A percentile compares a stretch with the other conserved stretches of the same genome.
These are phyloP conservation scores for Priceomyces fermenticarens DNA, from an alignment of 805 yeast genomes.

Conservation along the genomic window DNA sequence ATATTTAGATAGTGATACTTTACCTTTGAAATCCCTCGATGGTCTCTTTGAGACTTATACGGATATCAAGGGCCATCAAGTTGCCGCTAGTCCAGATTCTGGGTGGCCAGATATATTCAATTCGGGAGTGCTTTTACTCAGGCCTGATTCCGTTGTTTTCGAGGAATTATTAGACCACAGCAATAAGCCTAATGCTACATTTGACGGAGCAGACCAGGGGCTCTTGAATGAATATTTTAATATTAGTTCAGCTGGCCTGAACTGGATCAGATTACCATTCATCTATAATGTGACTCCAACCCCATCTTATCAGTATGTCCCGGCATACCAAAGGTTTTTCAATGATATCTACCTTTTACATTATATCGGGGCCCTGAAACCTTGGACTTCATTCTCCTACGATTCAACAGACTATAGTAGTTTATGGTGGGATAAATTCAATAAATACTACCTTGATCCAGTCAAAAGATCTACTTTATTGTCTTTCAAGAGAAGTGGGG, in stretches of 20 bases:
- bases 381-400: conserved; percentile 39
- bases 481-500: conserved; percentile 16
- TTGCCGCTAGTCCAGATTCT: conserved; percentile 70
- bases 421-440: conserved; percentile 42
- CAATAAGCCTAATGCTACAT: conserved; percentile 24
- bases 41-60: conserved; percentile 24
- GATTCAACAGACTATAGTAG: conserved; percentile 15
- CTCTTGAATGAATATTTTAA: conserved; percentile 73
- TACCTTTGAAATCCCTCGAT: conserved; percentile 40
- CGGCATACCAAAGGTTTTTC: conserved; percentile 45
- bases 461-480: conserved; percentile 13
- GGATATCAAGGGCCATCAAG: conserved; percentile 11
- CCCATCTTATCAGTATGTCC: conserved; percentile 63
- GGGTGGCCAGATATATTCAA: conserved; percentile 93
- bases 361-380: conserved; percentile 63
- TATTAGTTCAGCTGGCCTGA: conserved; percentile 11
- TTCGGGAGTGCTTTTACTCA: conserved; percentile 66
- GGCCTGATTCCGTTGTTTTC: conserved; percentile 48
- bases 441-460: conserved; percentile 22
- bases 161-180: conserved; percentile 18
- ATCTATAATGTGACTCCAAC: conserved; percentile 76
- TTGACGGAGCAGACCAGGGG: conserved; percentile 95
- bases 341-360: conserved; percentile 36
- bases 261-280: conserved; percentile 78
- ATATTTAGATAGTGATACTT: conserved; percentile 65